Evolutionary conservation across 2,329 filamentous ascomycete species (phyloP).

Genomic region (Xylariales sp.): DNA sequence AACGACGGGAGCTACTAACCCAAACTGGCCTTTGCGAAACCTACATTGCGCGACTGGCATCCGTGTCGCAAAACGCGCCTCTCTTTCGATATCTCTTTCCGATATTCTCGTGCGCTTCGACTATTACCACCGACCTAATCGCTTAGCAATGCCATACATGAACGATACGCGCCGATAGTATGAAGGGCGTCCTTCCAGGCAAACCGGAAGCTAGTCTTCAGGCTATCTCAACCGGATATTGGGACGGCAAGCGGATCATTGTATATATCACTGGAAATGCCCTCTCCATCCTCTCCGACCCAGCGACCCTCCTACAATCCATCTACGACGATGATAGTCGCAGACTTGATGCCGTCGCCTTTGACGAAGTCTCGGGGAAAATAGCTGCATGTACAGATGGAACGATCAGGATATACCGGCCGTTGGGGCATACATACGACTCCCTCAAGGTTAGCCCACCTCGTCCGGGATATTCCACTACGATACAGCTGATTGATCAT

Average conservation of each 20-base stretch:
- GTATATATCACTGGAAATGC: conserved; percentile 91
- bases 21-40: conserved; percentile 18
- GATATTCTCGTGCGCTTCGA: neutral
- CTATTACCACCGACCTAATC: conserved; percentile 15
- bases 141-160: conserved; percentile 46
- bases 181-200: conserved; percentile 62
- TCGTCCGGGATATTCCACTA: conserved; percentile 6
- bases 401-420: conserved; percentile 81
- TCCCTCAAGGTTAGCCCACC: conserved; percentile 72
- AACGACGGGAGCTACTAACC: conserved; percentile 1
- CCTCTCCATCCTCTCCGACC: conserved; percentile 82
- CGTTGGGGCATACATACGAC: conserved; percentile 76
- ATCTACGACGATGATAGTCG: conserved; percentile 84
- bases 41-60: conserved; percentile 1
- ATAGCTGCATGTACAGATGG: conserved; percentile 79
- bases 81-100: conserved; percentile 23
- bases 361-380: conserved; percentile 86
- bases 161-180: conserved; percentile 49
- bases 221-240: conserved; percentile 60
- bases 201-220: conserved; percentile 61
- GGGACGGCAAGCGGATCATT: conserved; percentile 52
- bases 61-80: conserved; percentile 35
- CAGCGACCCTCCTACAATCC: conserved; percentile 83
- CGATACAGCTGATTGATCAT: conserved; percentile 33
- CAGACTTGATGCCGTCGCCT: conserved; percentile 76